Evolutionary conservation across 2,329 filamentous ascomycete species (phyloP), one percentile per base, ranked within the genome.

Genomic region (Arthrobotrys sinensis): DNA sequence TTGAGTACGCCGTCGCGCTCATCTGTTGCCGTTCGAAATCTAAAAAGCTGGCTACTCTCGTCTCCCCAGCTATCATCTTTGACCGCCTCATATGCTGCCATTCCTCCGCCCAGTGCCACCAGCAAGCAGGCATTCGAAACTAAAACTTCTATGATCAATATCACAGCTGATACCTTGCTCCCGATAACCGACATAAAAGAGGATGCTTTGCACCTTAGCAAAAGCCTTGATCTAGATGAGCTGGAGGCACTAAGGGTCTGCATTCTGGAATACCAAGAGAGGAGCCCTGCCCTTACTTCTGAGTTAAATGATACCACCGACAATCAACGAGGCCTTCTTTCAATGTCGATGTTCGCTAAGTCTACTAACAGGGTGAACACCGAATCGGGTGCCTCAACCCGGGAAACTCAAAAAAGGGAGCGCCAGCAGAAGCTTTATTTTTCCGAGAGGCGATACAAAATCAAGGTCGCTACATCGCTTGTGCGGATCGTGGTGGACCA

Each of bases 131-230:
- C 89, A 16, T 96, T 96, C 83, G 92, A 96, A 78, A 92, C 92
- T 19, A 94, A 91, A 84, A 97, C 93, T 0, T 92, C 94, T 21
- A 92, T 94, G 4, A 96, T 97, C 79, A 92, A 97, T 83, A 89
- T 94, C 60, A 90, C 93, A 0, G 80, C 81, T n/a, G 73, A 75
- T 28, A 67, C 57, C 43, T 77, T 64, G 70, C 80, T 46, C 40
- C 94, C 82, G 87, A 97, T 80, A 90, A 92, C 45, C 86, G 91
- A 82, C 90, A 98, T 83, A 97, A 97, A 85, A 89, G 90, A 55
- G 94, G 68, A 98, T 86, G 89, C 93, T 38, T 84, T 92, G 81
- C 98, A 94, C 94, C 86, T 99, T 79, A 94, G 93, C 84, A 90
- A 91, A 82, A 90, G 91, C 82, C 90, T 91, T 63, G 88, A 89